These are phyloP conservation scores for Dendrobium huoshanense DNA, from an alignment of 106 monocot genomes.

Conservation along the genomic window DNA sequence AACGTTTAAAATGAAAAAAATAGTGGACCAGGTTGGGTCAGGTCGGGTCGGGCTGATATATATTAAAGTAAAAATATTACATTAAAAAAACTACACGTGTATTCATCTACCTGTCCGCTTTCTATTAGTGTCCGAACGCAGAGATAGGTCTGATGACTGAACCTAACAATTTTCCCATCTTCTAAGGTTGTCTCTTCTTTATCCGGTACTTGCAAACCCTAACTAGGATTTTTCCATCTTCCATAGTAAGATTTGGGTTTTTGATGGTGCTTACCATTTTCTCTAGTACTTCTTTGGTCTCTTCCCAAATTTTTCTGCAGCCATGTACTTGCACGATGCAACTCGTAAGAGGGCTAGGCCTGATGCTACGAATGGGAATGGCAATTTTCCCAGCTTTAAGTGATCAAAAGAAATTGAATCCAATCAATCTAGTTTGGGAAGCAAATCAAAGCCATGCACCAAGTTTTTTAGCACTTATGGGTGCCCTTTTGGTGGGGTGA, in stretches of 20 bases:
- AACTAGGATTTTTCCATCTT: conserved; percentile 6
- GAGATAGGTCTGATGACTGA: too few species aligned
- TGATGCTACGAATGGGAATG: conserved; percentile 14
- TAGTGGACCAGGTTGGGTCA: too few species aligned
- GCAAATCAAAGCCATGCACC: conserved; percentile 99
- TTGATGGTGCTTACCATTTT: not conserved
- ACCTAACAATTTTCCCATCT: too few species aligned
- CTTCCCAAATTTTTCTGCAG: not conserved
- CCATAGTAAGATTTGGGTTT: not conserved
- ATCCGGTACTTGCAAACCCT: not conserved
- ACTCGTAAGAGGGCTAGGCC: conserved; percentile 20
- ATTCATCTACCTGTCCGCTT: too few species aligned
- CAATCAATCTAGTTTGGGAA: conserved; percentile 84
- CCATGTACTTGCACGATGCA: conserved; percentile 3
- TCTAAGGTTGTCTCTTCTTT: too few species aligned
- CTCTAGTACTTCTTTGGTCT: not conserved
- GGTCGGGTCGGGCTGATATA: too few species aligned
- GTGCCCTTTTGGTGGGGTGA: conserved; percentile 57
- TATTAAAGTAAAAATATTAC: too few species aligned
- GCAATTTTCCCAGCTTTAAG: conserved; percentile 4
- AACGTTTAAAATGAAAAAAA: too few species aligned
- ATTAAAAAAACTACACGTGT: too few species aligned
- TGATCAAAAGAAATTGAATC: conserved; percentile 44
- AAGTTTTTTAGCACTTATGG: conserved; percentile 93
- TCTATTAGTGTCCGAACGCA: too few species aligned